Conservation (phyloP, 2,329 filamentous ascomycete species). For the Elsinoe perseae region DNA sequence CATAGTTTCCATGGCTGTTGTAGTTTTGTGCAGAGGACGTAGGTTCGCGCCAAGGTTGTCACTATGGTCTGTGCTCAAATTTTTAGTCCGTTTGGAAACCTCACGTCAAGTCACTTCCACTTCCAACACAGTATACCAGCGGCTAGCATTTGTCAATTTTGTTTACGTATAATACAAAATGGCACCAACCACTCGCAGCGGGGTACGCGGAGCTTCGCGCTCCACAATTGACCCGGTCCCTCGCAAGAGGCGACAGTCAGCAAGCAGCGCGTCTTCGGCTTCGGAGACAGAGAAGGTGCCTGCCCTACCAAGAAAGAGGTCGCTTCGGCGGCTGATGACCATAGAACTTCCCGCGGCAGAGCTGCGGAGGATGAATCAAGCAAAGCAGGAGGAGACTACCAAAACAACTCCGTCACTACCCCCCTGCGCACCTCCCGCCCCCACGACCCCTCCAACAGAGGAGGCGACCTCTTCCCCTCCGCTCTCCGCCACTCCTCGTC, state of each 20-base stretch:
- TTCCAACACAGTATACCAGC: neutral
- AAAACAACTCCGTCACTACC: neutral
- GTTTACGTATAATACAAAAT: neutral
- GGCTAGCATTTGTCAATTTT: slow-evolving; percentile 1
- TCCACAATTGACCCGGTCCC: neutral
- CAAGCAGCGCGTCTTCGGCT: slow-evolving; percentile 11
- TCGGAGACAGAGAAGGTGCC: slow-evolving; percentile 6
- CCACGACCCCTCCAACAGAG: neutral
- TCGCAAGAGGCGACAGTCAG: slow-evolving; percentile 6
- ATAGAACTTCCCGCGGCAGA: slow-evolving; percentile 12
- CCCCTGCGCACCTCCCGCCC: neutral
- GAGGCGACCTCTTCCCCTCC: neutral
- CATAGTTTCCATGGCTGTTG: neutral
- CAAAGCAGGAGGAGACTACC: slow-evolving; percentile 12
- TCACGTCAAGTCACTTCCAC: neutral
- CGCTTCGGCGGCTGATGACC: slow-evolving; percentile 14
- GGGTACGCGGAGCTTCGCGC: neutral
- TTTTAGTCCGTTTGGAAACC: neutral
- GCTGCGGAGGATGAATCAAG: neutral
- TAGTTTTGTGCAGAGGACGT: neutral
- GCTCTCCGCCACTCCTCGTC: neutral
- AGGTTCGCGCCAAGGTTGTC: neutral
- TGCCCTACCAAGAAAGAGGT: slow-evolving; percentile 8
- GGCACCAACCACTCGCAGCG: slow-evolving; percentile 11
- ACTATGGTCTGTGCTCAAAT: neutral